These are phyloP conservation scores for Aurifilum marmelostoma DNA, from an alignment of 2,329 filamentous ascomycete species.

Conservation along the genomic window DNA sequence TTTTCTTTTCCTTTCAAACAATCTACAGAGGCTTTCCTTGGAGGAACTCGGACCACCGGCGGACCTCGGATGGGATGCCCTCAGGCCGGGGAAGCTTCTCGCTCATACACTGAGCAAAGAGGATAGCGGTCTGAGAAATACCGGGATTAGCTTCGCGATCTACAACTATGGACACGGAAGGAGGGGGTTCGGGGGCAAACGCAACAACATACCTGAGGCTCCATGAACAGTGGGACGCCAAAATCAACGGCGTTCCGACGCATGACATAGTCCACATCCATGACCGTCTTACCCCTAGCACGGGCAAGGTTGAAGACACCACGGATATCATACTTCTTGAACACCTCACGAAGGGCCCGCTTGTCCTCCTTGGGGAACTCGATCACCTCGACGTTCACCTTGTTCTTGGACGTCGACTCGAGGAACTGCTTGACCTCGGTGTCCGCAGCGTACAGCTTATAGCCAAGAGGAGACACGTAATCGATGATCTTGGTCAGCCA, in stretches of 20 bases:
- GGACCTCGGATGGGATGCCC: constrained; percentile 88
- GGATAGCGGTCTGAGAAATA: constrained; percentile 75
- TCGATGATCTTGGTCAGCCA: constrained; percentile 81
- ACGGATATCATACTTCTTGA: constrained; percentile 94
- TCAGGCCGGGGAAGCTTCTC: constrained; percentile 89
- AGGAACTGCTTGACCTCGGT: constrained; percentile 80
- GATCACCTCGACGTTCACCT: constrained; percentile 80
- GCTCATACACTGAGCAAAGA: constrained; percentile 96
- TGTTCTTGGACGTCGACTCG: constrained; percentile 69
- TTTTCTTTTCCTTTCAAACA: not conserved
- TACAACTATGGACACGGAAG: too few species aligned
- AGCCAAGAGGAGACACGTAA: constrained; percentile 85
- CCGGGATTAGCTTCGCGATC: constrained; percentile 37
- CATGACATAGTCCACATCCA: constrained; percentile 98
- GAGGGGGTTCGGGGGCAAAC: not conserved
- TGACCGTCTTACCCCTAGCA: constrained; percentile 77
- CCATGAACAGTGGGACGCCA: constrained; percentile 96
- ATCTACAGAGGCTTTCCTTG: constrained; percentile 78
- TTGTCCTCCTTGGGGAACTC: constrained; percentile 98
- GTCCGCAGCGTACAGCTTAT: constrained; percentile 91
- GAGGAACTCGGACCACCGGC: constrained; percentile 94
- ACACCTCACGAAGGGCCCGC: constrained; percentile 89
- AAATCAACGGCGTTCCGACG: constrained; percentile 97
- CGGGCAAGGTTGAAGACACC: constrained; percentile 95
- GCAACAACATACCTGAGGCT: constrained; percentile 76